These are phyloP conservation scores for Calocera cornea DNA, from an alignment of 768 basidiomycete genomes.

Conservation along the genomic window DNA sequence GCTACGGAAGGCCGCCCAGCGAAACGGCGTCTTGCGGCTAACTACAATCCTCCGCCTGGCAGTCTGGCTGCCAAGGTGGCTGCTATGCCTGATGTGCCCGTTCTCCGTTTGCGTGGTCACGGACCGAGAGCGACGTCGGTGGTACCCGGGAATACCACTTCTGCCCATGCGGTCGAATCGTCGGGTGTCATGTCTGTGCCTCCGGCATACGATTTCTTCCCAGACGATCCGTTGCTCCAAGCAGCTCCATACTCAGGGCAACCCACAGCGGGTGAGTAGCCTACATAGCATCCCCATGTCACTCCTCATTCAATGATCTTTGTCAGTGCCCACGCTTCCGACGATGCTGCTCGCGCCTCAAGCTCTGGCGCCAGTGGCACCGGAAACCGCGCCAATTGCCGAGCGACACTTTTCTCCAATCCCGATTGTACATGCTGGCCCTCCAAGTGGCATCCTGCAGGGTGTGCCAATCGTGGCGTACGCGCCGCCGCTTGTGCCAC, in stretches of 20 bases:
- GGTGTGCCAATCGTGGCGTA: too few species aligned
- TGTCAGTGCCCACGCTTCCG: too few species aligned
- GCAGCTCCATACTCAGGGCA: neutral
- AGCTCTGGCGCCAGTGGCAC: too few species aligned
- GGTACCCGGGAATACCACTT: neutral
- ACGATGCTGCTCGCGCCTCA: too few species aligned
- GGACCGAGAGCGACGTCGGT: neutral
- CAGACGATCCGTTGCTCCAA: neutral
- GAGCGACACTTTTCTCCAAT: too few species aligned
- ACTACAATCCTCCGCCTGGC: neutral
- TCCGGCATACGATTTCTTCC: neutral
- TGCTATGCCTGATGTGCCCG: neutral
- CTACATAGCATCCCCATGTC: too few species aligned
- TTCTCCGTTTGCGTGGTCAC: neutral
- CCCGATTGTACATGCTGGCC: too few species aligned
- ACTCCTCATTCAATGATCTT: too few species aligned
- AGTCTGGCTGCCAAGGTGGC: neutral
- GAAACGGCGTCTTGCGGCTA: neutral
- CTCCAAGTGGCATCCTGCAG: too few species aligned
- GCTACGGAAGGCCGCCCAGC: neutral
- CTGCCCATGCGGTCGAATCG: neutral
- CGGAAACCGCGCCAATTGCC: too few species aligned
- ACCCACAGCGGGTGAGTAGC: neutral
- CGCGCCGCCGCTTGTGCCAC: neutral
- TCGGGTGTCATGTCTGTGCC: neutral